Percentiles rank a stretch among this genome's conserved stretches.
Conservation (phyloP, 2,329 filamentous ascomycete species). For the Clonostachys chloroleuca region DNA sequence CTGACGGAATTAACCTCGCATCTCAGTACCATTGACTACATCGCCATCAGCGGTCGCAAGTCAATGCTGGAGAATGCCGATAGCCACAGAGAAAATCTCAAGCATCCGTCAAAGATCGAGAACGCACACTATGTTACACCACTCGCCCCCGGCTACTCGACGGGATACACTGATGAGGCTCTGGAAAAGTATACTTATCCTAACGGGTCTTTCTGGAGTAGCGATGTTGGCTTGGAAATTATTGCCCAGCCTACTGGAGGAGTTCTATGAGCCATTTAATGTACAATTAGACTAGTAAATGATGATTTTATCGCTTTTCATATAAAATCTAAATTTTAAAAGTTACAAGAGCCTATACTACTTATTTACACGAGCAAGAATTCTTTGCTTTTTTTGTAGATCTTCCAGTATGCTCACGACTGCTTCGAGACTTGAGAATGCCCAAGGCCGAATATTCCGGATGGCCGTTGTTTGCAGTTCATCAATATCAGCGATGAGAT, state of each 20-base stretch:
- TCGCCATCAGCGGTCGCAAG: constrained; percentile 13
- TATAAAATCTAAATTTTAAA: too few species aligned
- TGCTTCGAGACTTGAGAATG: constrained; percentile 13
- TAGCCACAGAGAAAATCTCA: constrained; percentile 17
- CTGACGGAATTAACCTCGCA: constrained; percentile 93
- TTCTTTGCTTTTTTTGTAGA: not conserved
- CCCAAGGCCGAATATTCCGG: constrained; percentile 16
- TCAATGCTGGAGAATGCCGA: constrained; percentile 15
- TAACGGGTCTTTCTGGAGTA: constrained; percentile 20
- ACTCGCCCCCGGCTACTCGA: constrained; percentile 16
- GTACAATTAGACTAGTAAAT: too few species aligned
- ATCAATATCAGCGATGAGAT: constrained; percentile 21
- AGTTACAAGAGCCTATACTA: too few species aligned
- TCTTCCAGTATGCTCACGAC: not conserved
- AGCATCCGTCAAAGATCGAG: constrained; percentile 14
- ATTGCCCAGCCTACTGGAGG: constrained; percentile 21
- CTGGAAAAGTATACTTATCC: constrained; percentile 20
- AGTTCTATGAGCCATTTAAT: constrained; percentile 8
- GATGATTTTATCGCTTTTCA: too few species aligned
- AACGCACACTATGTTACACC: constrained; percentile 18
- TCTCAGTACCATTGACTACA: constrained; percentile 33
- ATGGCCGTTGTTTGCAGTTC: constrained; percentile 16
- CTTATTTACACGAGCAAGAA: too few species aligned
- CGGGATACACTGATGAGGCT: constrained; percentile 18
- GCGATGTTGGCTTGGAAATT: constrained; percentile 18